Evolutionary conservation across 306 rosid species (phyloP).

Genomic region (Vachellia pachyceras): DNA sequence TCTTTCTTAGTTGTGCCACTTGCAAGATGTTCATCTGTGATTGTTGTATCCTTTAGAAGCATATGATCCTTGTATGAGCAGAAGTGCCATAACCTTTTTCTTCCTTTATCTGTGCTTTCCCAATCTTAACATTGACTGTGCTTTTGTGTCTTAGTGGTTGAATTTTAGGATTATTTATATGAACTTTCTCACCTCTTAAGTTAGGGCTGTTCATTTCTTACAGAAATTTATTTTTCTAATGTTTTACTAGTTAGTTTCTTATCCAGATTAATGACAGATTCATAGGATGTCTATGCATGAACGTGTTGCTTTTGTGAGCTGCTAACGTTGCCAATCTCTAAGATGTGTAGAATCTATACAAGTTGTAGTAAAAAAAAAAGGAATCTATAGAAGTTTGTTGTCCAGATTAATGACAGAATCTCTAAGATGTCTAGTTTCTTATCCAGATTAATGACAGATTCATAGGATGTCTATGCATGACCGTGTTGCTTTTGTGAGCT

Average conservation of each 20-base stretch:
- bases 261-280: slow-evolving; percentile 29
- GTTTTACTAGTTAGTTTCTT: slow-evolving; percentile 20
- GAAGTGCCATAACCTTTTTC: slow-evolving; percentile 11
- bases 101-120: slow-evolving; percentile 2
- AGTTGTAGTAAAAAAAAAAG: not conserved
- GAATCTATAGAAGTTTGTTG: slow-evolving; percentile 25
- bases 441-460: slow-evolving; percentile 29
- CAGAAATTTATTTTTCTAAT: not conserved
- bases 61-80: slow-evolving; percentile 2
- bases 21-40: not conserved
- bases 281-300: not conserved
- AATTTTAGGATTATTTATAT: not conserved
- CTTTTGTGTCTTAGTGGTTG: slow-evolving; percentile 19
- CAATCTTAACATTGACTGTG: slow-evolving; percentile 14
- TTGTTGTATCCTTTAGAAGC: not conserved
- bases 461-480: not conserved
- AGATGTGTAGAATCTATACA: slow-evolving; percentile 8
- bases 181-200: not conserved
- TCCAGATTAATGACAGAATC: too few relatives aligned
- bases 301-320: slow-evolving; percentile 6
- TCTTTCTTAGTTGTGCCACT: not conserved
- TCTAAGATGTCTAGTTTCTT: too few relatives aligned
- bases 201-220: slow-evolving; percentile 15
- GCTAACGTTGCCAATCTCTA: slow-evolving; percentile 15
- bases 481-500: slow-evolving; percentile 6